A percentile compares a stretch with the other conserved stretches of the same genome.
phyloP scores from a whole-genome alignment of 2,329 filamentous ascomycete genomes.

The Verticillium klebahnii region DNA sequence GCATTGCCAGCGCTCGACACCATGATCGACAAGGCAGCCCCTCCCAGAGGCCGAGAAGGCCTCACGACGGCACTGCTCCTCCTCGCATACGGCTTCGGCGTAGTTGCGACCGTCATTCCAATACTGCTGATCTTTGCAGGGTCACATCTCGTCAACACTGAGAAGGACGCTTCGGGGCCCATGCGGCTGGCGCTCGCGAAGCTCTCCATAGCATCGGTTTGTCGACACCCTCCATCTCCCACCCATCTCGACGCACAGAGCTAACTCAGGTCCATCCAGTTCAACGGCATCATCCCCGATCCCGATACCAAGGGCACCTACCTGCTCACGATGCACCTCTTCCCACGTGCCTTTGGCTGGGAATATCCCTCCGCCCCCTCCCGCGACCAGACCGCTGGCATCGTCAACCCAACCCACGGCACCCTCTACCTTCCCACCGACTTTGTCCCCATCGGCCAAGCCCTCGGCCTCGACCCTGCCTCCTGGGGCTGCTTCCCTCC shows the following conservation, averaged over 20 bases:
- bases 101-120: not conserved
- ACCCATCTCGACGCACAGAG: not conserved
- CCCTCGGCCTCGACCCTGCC: slow-evolving; percentile 1
- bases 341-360: slow-evolving; percentile 9
- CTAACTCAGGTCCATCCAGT: not conserved
- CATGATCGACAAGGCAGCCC: not conserved
- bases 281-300: slow-evolving; percentile 9
- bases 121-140: slow-evolving; percentile 6
- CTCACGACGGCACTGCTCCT: not conserved
- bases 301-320: not conserved
- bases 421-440: slow-evolving; percentile 5
- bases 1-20: not conserved
- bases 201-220: slow-evolving; percentile 5
- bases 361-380: slow-evolving; percentile 6
- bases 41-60: not conserved
- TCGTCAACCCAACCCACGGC: not conserved
- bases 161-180: not conserved
- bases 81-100: not conserved
- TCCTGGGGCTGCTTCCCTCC: slow-evolving; percentile 10
- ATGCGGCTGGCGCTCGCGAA: slow-evolving; percentile 1
- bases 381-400: not conserved
- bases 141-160: slow-evolving; percentile 2
- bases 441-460: slow-evolving; percentile 6
- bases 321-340: slow-evolving; percentile 9
- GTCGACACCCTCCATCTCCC: not conserved